Evolutionary conservation across 495 filamentous ascomycete genomes (phyloP), one percentile per base, ranked within the genome.

Genomic region (Penicilliopsis zonata): DNA sequence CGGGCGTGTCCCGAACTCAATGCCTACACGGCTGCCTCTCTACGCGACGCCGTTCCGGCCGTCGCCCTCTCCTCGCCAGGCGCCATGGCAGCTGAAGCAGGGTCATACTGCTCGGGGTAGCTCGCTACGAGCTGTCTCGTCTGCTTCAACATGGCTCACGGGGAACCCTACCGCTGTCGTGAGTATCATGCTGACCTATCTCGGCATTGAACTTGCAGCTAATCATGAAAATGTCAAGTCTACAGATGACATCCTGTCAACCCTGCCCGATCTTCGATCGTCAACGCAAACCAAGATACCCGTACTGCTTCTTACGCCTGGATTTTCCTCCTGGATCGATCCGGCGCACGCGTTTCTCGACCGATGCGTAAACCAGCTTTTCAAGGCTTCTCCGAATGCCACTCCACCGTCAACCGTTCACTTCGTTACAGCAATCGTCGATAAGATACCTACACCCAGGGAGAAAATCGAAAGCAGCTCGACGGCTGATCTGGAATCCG

Each of bases 281-380:
- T 18, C 27, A 34, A 28, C 4, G 15, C 33, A 23, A 21, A 43
- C 9, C 37, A 46, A 20, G 40, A 47, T 8, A 7, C 53, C 56
- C 16, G 21, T 66, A 18, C 40, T 66, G 16, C 48, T 66, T 29
- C 45, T 51, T 16, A 63, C 59, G 4, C 52, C 59, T 5, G 39
- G 43, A n/a, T 62, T 66, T 27, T 53, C 59, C 8, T 43, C 50
- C 21, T 64, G 58, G 57, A 47, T 57, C 24, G 52, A 63, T 33
- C 34, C 50, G 17, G 30, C 46, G 12, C 38, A 43, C 28, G 28
- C 36, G 5, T 62, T 66, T 33, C 41, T 61, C 4, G 36, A 40
- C 18, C 33, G 52, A 35, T 55, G 52, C 16, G 30, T 63, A 10
- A 49, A 43, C 28, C 46, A 35, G 19, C 22, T 58, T 8, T 48